phyloP scores from a whole-genome alignment of 345 rosid species.

The Citrus cavaleriei region DNA sequence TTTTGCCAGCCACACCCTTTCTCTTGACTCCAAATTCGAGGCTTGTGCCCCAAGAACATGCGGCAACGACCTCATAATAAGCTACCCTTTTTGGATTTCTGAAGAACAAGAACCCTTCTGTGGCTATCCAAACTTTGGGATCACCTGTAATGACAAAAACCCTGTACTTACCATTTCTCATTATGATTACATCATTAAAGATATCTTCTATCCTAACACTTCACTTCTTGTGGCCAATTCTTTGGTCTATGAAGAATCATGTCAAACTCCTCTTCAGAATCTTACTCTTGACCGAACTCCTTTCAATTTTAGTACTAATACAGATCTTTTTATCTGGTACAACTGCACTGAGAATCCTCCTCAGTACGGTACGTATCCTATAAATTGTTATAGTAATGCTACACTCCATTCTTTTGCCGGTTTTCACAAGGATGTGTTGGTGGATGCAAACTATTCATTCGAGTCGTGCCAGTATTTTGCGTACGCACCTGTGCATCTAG shows the following conservation, averaged over 20 bases:
- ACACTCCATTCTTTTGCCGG: constrained; percentile 32
- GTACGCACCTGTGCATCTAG: constrained; percentile 25
- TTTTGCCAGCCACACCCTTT: constrained; percentile 14
- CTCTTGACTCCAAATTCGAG: constrained; percentile 32
- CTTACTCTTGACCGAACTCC: constrained; percentile 45
- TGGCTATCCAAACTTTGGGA: constrained; percentile 46
- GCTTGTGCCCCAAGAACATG: constrained; percentile 48
- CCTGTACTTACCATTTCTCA: constrained; percentile 45
- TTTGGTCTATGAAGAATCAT: constrained; percentile 28
- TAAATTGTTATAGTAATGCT: constrained; percentile 31
- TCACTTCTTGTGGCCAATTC: constrained; percentile 35
- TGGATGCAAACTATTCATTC: not conserved
- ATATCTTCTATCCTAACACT: constrained; percentile 32
- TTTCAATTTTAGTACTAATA: constrained; percentile 26
- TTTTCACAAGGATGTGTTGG: constrained; percentile 18
- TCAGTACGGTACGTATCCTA: not conserved
- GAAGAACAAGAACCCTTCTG: constrained; percentile 40
- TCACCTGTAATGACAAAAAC: constrained; percentile 32
- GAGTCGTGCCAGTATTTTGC: constrained; percentile 29
- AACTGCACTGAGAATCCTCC: constrained; percentile 31
- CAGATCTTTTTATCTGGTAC: constrained; percentile 37
- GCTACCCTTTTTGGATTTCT: constrained; percentile 49
- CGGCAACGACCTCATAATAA: constrained; percentile 37
- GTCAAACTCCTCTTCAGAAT: constrained; percentile 40
- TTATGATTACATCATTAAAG: constrained; percentile 39